Evolutionary conservation across 192 early-diverging fungal genomes (phyloP).

Genomic region (Mortierella antarctica): DNA sequence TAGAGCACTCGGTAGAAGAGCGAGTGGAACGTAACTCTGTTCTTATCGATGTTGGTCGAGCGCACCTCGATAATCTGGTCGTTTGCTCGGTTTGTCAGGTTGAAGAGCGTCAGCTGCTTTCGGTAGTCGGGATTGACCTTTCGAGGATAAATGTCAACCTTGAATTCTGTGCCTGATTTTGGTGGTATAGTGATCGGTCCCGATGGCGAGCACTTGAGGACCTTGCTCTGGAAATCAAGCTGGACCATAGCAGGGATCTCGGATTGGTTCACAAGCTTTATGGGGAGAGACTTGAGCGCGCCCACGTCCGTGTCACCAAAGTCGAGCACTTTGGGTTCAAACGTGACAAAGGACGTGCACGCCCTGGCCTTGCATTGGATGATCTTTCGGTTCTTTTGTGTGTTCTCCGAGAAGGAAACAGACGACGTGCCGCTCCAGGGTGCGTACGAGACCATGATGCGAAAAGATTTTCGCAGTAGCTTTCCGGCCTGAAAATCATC

Average conservation of each 20-base stretch:
- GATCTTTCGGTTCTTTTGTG: conserved; percentile 73
- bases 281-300: conserved; percentile 86
- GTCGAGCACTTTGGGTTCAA: conserved; percentile 84
- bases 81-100: conserved; percentile 88
- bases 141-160: conserved; percentile 95
- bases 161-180: conserved; percentile 78
- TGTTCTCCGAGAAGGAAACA: conserved; percentile 37
- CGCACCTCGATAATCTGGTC: conserved; percentile 91
- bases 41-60: conserved; percentile 95
- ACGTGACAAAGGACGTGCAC: conserved; percentile 93
- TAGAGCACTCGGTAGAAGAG: conserved; percentile 93
- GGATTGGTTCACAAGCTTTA: conserved; percentile 87
- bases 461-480: conserved; percentile 73
- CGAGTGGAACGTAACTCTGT: conserved; percentile 96
- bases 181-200: conserved; percentile 84
- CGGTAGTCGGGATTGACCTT: conserved; percentile 98
- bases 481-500: conserved; percentile 79
- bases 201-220: conserved; percentile 78
- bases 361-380: conserved; percentile 91
- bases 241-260: conserved; percentile 87
- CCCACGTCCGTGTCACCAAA: conserved; percentile 98
- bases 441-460: conserved; percentile 74
- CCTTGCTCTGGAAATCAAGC: conserved; percentile 91
- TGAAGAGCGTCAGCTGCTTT: conserved; percentile 95
- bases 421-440: conserved; percentile 40